phyloP scores from a whole-genome alignment of 1,284 basidiomycete species.

The Apiotrichum akiyoshidainum region DNA sequence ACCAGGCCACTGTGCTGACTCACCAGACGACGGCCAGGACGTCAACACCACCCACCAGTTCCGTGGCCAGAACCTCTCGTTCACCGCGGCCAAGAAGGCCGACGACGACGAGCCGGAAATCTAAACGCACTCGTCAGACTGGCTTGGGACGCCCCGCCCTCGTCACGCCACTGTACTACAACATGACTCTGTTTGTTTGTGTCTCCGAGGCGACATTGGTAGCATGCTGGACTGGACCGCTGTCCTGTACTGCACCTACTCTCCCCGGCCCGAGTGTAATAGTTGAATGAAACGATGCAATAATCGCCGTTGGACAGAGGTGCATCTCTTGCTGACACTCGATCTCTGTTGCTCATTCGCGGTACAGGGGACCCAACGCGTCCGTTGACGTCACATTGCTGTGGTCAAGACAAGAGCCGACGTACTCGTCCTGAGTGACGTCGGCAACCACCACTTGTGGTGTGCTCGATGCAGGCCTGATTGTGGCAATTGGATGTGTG shows the following conservation, averaged over 20 bases:
- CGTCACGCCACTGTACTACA: no score
- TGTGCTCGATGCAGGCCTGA: no score
- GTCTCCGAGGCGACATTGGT: not conserved
- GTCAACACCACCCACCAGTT: constrained; percentile 13
- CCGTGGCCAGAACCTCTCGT: constrained; percentile 23
- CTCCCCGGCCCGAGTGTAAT: not conserved
- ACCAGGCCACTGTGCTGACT: not conserved
- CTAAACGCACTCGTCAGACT: constrained; percentile 3
- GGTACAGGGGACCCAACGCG: no score
- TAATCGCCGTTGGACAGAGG: not conserved
- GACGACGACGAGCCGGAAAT: constrained; percentile 25
- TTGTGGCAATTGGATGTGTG: no score
- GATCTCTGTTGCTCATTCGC: no score
- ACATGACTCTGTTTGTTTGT: not conserved
- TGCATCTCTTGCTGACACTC: no score
- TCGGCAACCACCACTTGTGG: no score
- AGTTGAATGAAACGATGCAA: not conserved
- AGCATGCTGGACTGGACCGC: not conserved
- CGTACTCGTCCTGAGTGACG: no score
- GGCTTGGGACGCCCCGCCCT: no score
- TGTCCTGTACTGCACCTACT: not conserved
- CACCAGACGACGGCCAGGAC: constrained; percentile 15
- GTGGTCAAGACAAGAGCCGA: no score
- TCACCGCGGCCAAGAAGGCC: constrained; percentile 15
- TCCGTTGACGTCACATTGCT: no score